Base-by-base conservation (phyloP, 140 eudicot genomes). In the Eryngium alpinum region DNA sequence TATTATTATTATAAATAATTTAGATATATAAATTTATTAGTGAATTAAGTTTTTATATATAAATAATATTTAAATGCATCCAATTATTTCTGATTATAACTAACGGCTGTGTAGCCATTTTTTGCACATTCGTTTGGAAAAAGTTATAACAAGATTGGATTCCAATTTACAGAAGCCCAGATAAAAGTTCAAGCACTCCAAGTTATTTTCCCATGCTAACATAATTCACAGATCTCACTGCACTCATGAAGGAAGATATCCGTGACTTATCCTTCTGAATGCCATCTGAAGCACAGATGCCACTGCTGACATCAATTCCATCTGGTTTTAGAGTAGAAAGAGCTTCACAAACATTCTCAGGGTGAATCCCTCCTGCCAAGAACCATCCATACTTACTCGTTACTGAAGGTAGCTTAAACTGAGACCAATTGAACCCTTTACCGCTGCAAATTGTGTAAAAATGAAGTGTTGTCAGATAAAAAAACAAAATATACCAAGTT, bases 221-320 rank as follows among this genome's bases (percentile, higher is more conserved):
- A 66, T 87, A 89, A 27, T 49, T 80, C 43, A 87, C 86, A 44
- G 96, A 96, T 38, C 84, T 83, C 25, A 93, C 98, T 24, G 94
- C 90, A 32, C 43, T 78, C 87, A 96, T 96, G 89, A 96, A 96
- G 28, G 97, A 89, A 12, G 71, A 84, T 74, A 96, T 90, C 21
- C 88, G 88, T 5, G 85, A 87, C 85, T 84, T 81, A 84, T 96
- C 99, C 83, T 96, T 96, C 67, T 82, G 89, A 79, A 96, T 81
- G 66, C 99, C 99, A 87, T 93, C 99, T 43, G 90, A 87, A 81
- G 79, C 94, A 83, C 99, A 96, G 32, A 96, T 91, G 77, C 99
- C 99, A 67, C 99, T 96, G 56, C 99, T 96, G 38, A 96, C 97
- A 90, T 96, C 99, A 31, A 96, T 81, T 65, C 97, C 99, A 78